phyloP scores from a whole-genome alignment of 768 basidiomycete genomes.

The Xerocomus spinulosus region DNA sequence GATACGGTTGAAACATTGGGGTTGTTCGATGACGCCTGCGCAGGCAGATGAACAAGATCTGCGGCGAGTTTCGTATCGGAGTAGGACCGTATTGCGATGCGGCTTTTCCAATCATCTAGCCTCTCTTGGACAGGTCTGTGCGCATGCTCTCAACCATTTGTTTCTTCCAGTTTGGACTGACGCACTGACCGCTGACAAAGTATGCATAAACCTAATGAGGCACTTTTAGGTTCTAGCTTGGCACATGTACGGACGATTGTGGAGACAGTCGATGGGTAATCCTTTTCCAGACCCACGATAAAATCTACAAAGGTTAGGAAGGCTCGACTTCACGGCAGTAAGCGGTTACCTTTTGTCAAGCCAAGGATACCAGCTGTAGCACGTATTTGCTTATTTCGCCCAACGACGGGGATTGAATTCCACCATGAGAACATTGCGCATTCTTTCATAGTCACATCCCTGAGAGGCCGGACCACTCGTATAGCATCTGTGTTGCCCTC shows the following conservation, averaged over 20 bases:
- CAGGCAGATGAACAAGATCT: slow-evolving; percentile 12
- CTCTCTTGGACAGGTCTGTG: slow-evolving; percentile 59
- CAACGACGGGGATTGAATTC: slow-evolving; percentile 50
- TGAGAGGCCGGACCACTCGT: slow-evolving; percentile 60
- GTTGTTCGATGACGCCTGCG: not conserved
- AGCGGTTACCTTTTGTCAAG: slow-evolving; percentile 60
- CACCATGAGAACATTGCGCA: slow-evolving; percentile 78
- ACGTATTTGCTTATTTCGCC: slow-evolving; percentile 41
- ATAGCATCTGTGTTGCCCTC: slow-evolving; percentile 25
- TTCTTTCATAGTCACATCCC: slow-evolving; percentile 75
- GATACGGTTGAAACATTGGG: not conserved
- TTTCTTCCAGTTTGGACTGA: not conserved
- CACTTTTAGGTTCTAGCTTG: slow-evolving; percentile 67
- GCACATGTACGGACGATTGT: slow-evolving; percentile 76
- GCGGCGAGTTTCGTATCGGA: slow-evolving; percentile 13
- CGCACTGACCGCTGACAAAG: slow-evolving; percentile 58
- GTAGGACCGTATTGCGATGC: slow-evolving; percentile 64
- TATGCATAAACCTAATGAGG: slow-evolving; percentile 45
- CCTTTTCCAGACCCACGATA: slow-evolving; percentile 71
- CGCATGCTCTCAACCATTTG: not conserved
- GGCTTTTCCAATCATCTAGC: slow-evolving; percentile 68
- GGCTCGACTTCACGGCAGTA: not conserved
- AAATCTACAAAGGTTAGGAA: slow-evolving; percentile 48
- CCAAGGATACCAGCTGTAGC: slow-evolving; percentile 57
- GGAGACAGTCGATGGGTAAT: slow-evolving; percentile 85